Evolutionary conservation across 345 rosid genomes (phyloP).

Genomic region (Schrenkiella parvula): DNA sequence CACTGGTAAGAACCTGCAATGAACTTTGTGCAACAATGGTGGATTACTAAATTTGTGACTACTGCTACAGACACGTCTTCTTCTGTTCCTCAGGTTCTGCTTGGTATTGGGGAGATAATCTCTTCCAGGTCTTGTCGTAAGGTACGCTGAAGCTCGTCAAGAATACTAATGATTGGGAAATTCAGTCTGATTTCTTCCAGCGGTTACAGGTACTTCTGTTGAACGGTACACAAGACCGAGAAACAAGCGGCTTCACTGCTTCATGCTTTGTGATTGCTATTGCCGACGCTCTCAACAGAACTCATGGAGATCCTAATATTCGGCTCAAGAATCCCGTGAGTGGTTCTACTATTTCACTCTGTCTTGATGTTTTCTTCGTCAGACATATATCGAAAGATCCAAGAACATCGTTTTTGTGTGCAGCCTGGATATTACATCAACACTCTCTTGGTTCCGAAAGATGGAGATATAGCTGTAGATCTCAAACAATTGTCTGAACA

Average conservation of each 20-base stretch:
- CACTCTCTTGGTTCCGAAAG: constrained; percentile 75
- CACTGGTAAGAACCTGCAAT: constrained; percentile 49
- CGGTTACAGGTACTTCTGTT: constrained; percentile 57
- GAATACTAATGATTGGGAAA: not conserved
- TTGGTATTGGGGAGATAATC: constrained; percentile 83
- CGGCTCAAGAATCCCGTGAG: constrained; percentile 61
- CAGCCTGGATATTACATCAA: constrained; percentile 81
- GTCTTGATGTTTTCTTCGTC: not conserved
- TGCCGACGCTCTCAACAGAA: constrained; percentile 71
- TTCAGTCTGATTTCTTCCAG: not conserved
- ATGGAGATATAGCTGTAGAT: constrained; percentile 60
- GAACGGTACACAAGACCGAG: constrained; percentile 82
- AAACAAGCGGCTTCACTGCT: constrained; percentile 74
- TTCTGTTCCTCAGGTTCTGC: constrained; percentile 56
- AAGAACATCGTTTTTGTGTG: constrained; percentile 24
- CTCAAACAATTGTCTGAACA: constrained; percentile 48
- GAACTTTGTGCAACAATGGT: not conserved
- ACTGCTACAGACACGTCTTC: not conserved
- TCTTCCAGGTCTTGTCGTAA: constrained; percentile 76
- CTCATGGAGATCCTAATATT: constrained; percentile 62
- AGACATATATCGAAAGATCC: not conserved
- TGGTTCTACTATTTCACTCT: constrained; percentile 1
- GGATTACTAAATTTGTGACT: not conserved
- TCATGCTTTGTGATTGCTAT: constrained; percentile 79
- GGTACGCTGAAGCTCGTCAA: constrained; percentile 38